Base-by-base conservation (phyloP, 2,329 filamentous ascomycete genomes). In the Apiospora sp. region DNA sequence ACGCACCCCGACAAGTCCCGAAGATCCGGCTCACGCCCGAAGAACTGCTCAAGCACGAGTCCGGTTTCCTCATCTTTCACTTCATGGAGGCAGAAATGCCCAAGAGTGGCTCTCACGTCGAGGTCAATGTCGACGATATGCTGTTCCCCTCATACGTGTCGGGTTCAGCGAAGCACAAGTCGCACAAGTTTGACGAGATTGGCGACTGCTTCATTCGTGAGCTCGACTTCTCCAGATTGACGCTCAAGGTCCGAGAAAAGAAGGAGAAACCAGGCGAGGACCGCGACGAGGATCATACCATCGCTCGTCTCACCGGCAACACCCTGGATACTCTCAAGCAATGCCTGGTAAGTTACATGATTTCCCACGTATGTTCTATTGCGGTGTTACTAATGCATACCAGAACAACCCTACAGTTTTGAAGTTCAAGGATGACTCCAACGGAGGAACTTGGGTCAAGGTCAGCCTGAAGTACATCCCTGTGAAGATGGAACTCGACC, bases 171-270 rank as follows among this genome's bases (percentile, higher is more conserved):
- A 92, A 90, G 79, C 89, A 87, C 54, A 92, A 88, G 77, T 85
- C 87, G 14, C 89, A 92, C 79, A 93, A 90, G 70, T 94, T 98
- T 82, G 94, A 96, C 77, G 96, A 99, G 83, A 95, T 95, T 79
- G 95, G 96, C 68, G 96, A 99, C 83, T 96, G 95, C 71, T 95
- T 99, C 83, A 93, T 99, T 73, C 94, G 96, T 74, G 96, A 99
- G 82, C 88, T 99, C n/a, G 97, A 99, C 75, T 95, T 98, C 78
- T 99, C 96, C 3, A 93, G 93, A 76, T 91, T 99, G 73, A 98
- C 95, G 0, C 88, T 99, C 75, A 93, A 95, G 72, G 88, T 98
- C 68, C 91, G 94, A 61, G 93, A 96, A 79, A 94, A 95, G 81
- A 87, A 90, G 22, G 93, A 97, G 76, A 90, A 90, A 78, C 91